phyloP scores from a whole-genome alignment of 495 filamentous ascomycete genomes.

The Endocarpon pusillum region DNA sequence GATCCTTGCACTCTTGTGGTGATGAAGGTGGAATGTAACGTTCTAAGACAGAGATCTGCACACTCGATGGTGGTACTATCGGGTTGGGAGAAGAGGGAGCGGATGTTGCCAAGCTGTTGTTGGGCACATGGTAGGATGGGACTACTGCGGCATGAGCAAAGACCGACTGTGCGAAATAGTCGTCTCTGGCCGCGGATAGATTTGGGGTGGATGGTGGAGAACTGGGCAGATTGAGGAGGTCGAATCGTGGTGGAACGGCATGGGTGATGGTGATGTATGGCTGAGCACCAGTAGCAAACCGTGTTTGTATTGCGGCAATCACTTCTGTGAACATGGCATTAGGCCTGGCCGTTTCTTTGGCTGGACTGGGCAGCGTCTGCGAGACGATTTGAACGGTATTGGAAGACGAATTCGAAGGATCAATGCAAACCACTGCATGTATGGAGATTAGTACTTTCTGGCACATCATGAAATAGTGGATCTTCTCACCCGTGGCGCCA shows the following conservation, averaged over 20 bases:
- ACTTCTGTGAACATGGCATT: constrained; percentile 25
- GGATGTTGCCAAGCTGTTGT: constrained; percentile 14
- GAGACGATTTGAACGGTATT: constrained; percentile 40
- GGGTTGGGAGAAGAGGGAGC: constrained; percentile 41
- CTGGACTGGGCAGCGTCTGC: constrained; percentile 43
- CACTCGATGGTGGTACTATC: constrained; percentile 44
- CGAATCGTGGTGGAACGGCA: constrained; percentile 44
- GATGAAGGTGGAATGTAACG: constrained; percentile 54
- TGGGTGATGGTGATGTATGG: constrained; percentile 47
- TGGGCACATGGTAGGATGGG: constrained; percentile 35
- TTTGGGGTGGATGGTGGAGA: constrained; percentile 44
- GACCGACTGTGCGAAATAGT: constrained; percentile 43
- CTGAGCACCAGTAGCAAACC: constrained; percentile 25
- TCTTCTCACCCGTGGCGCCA: constrained; percentile 9
- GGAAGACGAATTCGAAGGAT: not conserved
- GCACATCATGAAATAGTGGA: constrained; percentile 21
- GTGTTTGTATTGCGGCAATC: constrained; percentile 36
- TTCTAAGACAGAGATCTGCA: constrained; percentile 50
- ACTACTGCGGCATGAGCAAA: constrained; percentile 43
- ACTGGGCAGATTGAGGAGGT: constrained; percentile 40
- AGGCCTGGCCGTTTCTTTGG: constrained; percentile 13
- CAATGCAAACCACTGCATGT: constrained; percentile 1
- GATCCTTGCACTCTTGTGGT: constrained; percentile 38
- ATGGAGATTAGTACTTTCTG: constrained; percentile 13
- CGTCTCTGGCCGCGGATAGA: constrained; percentile 24